Evolutionary conservation across 202 grass and related monocot genomes (phyloP).

Genomic region (Zoysia matrella): DNA sequence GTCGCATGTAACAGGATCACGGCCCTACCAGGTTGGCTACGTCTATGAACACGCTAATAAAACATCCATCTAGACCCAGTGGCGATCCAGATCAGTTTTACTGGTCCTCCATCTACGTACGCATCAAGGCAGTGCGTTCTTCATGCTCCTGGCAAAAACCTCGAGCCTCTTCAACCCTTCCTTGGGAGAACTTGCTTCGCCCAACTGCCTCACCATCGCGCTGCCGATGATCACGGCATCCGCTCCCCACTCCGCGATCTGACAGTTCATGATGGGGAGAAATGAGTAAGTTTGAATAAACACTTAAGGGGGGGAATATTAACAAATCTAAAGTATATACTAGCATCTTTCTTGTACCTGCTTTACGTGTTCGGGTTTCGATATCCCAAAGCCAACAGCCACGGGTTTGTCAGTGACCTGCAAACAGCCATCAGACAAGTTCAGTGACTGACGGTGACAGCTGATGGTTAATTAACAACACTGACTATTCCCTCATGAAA

Average conservation of each 20-base stretch:
- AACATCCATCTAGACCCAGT: too few species aligned
- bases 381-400: conserved; percentile 53
- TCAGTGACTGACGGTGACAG: too few species aligned
- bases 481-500: too few species aligned
- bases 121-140: conserved; percentile 49
- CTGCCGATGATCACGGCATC: conserved; percentile 97
- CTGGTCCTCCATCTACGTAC: background rate
- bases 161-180: conserved; percentile 75
- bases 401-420: conserved; percentile 31
- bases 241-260: conserved; percentile 74
- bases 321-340: too few species aligned
- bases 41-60: too few species aligned
- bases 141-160: conserved; percentile 59
- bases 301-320: too few species aligned
- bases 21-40: too few species aligned
- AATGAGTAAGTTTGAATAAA: background rate
- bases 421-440: background rate
- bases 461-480: too few species aligned
- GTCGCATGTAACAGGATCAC: too few species aligned
- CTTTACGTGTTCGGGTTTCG: conserved; percentile 56
- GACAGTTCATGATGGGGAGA: background rate
- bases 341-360: conserved; percentile 31
- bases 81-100: too few species aligned
- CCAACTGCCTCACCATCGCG: conserved; percentile 76
- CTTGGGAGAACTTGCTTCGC: conserved; percentile 61